Evolutionary conservation across 2,329 filamentous ascomycete species (phyloP).

Genomic region (Cladosporium sphaerospermum): DNA sequence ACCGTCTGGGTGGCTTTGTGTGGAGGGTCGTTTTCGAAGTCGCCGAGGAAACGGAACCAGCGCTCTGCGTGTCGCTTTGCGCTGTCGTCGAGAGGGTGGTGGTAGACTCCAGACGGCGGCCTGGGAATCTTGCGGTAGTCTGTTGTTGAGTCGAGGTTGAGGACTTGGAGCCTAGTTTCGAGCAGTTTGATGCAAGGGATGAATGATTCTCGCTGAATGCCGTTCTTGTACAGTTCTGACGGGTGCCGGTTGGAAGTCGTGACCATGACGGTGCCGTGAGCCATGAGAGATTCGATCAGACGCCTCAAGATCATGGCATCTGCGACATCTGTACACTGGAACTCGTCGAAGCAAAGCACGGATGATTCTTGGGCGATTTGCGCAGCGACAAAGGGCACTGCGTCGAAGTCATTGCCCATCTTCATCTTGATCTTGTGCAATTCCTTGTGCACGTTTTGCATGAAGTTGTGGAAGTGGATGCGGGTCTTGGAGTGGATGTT

Average conservation of each 20-base stretch:
- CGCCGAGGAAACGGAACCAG: constrained; percentile 93
- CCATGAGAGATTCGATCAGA: constrained; percentile 85
- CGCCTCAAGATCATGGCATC: constrained; percentile 95
- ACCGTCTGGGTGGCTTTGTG: constrained; percentile 75
- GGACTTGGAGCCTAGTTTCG: constrained; percentile 74
- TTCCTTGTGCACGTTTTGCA: constrained; percentile 93
- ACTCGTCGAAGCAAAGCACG: constrained; percentile 96
- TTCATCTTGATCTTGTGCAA: constrained; percentile 85
- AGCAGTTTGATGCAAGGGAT: constrained; percentile 91
- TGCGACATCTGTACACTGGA: constrained; percentile 96
- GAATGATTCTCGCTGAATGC: constrained; percentile 91
- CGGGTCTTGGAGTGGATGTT: constrained; percentile 78
- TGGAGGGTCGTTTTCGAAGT: constrained; percentile 67
- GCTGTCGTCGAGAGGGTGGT: constrained; percentile 74
- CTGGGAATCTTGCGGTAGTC: constrained; percentile 97
- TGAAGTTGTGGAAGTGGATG: constrained; percentile 99
- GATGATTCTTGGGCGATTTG: constrained; percentile 79
- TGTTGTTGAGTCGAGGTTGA: constrained; percentile 90
- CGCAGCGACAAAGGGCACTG: constrained; percentile 86
- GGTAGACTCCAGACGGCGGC: constrained; percentile 88
- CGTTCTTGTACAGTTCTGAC: constrained; percentile 94
- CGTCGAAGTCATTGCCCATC: constrained; percentile 84
- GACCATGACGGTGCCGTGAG: constrained; percentile 90
- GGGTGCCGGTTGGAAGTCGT: constrained; percentile 97
- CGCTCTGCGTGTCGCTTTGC: constrained; percentile 79